A percentile compares a stretch with the other conserved stretches of the same genome.
phyloP scores from a whole-genome alignment of 371 early-diverging fungal genomes.

The Caulochytrium protostelioides region DNA sequence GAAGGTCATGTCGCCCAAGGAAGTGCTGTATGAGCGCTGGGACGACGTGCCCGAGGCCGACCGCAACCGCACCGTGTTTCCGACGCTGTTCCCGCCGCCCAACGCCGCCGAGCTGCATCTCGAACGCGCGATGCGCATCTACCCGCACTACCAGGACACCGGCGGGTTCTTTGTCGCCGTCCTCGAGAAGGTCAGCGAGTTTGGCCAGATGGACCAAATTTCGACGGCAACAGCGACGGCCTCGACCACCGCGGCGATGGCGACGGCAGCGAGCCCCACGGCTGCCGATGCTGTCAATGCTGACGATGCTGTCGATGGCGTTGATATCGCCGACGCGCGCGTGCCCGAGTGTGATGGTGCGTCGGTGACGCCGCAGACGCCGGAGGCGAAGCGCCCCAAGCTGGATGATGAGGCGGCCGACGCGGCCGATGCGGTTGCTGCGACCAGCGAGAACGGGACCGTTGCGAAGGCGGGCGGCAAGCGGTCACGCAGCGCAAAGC shows the following conservation, averaged over 20 bases:
- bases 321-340: constrained; percentile 4
- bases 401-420: too few relatives aligned
- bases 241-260: neutral
- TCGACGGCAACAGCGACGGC: neutral
- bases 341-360: constrained; percentile 6
- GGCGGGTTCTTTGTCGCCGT: constrained; percentile 99
- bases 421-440: neutral
- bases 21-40: constrained; percentile 20
- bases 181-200: constrained; percentile 49
- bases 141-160: constrained; percentile 91
- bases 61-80: constrained; percentile 16
- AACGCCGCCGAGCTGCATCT: constrained; percentile 44
- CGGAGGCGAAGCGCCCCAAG: neutral
- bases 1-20: constrained; percentile 39
- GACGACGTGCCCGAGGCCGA: constrained; percentile 33
- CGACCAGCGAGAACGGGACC: neutral
- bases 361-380: constrained; percentile 1
- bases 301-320: constrained; percentile 4
- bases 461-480: constrained; percentile 7
- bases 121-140: constrained; percentile 57
- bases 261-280: neutral
- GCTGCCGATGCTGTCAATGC: constrained; percentile 4
- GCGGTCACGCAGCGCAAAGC: constrained; percentile 12
- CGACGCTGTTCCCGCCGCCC: constrained; percentile 48
- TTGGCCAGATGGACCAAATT: constrained; percentile 8